Evolutionary conservation across 805 yeast genomes (phyloP), one percentile per base, ranked within the genome.

Genomic region (Candida morakotiae): DNA sequence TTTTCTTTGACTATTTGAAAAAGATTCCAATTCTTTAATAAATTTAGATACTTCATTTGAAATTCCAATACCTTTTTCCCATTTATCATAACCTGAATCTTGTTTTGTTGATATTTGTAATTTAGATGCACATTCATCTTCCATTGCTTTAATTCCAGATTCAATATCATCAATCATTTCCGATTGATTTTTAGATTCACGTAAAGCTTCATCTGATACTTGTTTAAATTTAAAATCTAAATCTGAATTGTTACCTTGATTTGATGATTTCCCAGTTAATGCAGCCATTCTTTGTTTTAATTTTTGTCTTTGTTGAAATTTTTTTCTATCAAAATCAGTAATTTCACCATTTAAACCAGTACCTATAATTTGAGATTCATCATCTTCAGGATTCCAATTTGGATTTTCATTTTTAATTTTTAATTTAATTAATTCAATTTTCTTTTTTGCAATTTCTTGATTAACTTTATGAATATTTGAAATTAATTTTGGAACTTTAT

Each of bases 251-350:
- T 64, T 65, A 17, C 68, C 71, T 29, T 65, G 57, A 13, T 26
- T 7, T 51, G 66, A 58, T 5, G 36, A 11, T 51, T 80, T 83
- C 5, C 96, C 96, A 0, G 97, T 89, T 51, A 91, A 73, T 3
- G 91, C 87, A 20, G 96, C 95, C 95, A 91, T 88, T 48, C 95
- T 75, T 35, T 89, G 85, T 45, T 81, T 79, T 48, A 93, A 68
- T 39, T 80, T 63, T 28, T 91, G 94, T 53, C 84, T 83, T 28
- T 86, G 81, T 48, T 75, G 81, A 27, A 91, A 93, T 49, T 84
- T 83, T 45, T 84, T 75, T 42, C 84, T 75, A 55, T 89, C 97
- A 10, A 78, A 62, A 18, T 86, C 96, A 2, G 97, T 89, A 7
- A 87, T 75, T 42, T 79, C 78, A 21, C 97, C 97, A 51, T 83